Base-by-base conservation (phyloP, 1,284 basidiomycete genomes). In the Irpex sp. region DNA sequence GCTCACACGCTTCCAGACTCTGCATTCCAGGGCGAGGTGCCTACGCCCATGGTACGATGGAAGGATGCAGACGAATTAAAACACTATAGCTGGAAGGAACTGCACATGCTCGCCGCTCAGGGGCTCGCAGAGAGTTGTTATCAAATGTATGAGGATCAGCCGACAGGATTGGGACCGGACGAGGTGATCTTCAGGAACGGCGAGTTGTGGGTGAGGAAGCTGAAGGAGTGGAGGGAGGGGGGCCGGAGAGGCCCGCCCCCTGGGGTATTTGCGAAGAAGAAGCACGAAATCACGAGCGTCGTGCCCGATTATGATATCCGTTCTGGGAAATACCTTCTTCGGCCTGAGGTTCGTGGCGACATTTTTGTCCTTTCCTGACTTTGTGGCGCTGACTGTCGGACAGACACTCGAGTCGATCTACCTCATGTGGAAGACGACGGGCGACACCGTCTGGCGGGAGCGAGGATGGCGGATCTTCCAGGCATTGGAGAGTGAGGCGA, bases 391-490 rank as follows among this genome's bases (percentile, higher is more conserved):
- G 28, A 37, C 14, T 19, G 5, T 56, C 2, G 39, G 51, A n/a
- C 63, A 91, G 88, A 81, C 88, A 6, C 69, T 89, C 5, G 88
- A 90, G 66, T 85, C 81, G 42, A 77, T 89, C 63, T 90, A 85
- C 68, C 71, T 88, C 35, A 72, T 91, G 66, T 91, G 87, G 86
- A 78, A 82, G 58, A 81, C 81, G n/a, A 91, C 88, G 1, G 81
- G 84, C 0, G 81, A 91, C 62, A 72, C 74, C 7, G 81, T 79
- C 42, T 91, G 89, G 89, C 77, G 89, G 48, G 82, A 91, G 62
- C 81, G 86, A 60, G 91, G 90, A 2, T 92, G 88, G 88, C 73
- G 71, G 51, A 84, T 93, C 36, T 92, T 91, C 72, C 74, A 85
- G 66, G 81, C 88, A 1, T 84, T 93, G 60, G 84, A 90, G 69